A percentile compares a stretch with the other conserved stretches of the same genome.
phyloP scores from a whole-genome alignment of 164 flowering plant genomes.

The Nymphaea colorata region DNA sequence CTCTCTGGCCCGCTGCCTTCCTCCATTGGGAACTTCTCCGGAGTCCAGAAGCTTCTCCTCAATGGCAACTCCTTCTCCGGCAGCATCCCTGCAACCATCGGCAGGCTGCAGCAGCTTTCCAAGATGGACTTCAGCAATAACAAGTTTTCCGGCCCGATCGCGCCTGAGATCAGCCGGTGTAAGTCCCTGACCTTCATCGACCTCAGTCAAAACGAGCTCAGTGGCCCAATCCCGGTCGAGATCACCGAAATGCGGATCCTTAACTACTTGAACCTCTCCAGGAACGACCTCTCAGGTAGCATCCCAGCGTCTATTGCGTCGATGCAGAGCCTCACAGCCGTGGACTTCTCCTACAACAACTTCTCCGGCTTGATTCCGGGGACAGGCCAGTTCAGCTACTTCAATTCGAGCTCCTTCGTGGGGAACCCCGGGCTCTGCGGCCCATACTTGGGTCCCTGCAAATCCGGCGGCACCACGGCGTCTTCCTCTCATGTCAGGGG shows the following conservation, averaged over 20 bases:
- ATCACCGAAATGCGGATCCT: slow-evolving; percentile 70
- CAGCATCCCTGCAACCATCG: slow-evolving; percentile 61
- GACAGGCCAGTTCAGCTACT: slow-evolving; percentile 92
- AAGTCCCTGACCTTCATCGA: slow-evolving; percentile 72
- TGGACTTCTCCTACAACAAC: slow-evolving; percentile 87
- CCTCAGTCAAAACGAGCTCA: slow-evolving; percentile 71
- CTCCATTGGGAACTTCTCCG: slow-evolving; percentile 67
- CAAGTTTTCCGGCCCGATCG: slow-evolving; percentile 49
- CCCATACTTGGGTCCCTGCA: slow-evolving; percentile 77
- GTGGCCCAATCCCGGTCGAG: slow-evolving; percentile 70
- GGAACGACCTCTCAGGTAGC: slow-evolving; percentile 64
- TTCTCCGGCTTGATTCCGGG: slow-evolving; percentile 88
- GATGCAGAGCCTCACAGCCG: slow-evolving; percentile 93
- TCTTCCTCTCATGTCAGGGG: slow-evolving; percentile 40
- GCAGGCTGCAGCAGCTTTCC: slow-evolving; percentile 74
- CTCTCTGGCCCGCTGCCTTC: slow-evolving; percentile 64
- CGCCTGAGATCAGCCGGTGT: slow-evolving; percentile 74
- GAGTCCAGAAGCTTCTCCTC: slow-evolving; percentile 80
- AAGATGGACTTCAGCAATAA: slow-evolving; percentile 85
- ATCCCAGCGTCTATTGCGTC: slow-evolving; percentile 60
- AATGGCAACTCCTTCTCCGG: slow-evolving; percentile 86
- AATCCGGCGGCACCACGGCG: slow-evolving; percentile 36
- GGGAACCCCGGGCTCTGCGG: slow-evolving; percentile 96
- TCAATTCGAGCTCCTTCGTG: slow-evolving; percentile 74
- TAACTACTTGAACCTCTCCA: slow-evolving; percentile 77